Evolutionary conservation across 2,329 filamentous ascomycete species (phyloP).

Genomic region (Aspergillus luchuensis): DNA sequence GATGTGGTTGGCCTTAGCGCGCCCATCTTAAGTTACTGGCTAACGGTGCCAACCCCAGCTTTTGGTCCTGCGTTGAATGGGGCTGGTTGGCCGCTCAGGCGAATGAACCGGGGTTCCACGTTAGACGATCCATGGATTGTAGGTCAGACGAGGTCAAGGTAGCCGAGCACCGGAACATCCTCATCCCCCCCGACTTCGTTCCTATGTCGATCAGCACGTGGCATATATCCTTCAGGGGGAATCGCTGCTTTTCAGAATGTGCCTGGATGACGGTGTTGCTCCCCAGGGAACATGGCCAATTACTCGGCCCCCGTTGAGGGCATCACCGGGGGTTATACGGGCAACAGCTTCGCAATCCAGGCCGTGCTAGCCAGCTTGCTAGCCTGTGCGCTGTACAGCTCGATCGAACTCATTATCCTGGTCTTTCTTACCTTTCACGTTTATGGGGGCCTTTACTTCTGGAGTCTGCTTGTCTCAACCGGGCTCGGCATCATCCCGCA

Average conservation of each 20-base stretch:
- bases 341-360: conserved; percentile 36
- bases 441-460: conserved; percentile 53
- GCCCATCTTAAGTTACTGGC: neutral
- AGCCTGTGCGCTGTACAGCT: conserved; percentile 51
- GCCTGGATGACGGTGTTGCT: neutral
- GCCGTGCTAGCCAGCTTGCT: conserved; percentile 49
- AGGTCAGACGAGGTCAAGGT: neutral
- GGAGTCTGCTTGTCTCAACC: conserved; percentile 48
- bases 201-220: neutral
- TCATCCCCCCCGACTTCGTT: neutral
- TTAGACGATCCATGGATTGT: neutral
- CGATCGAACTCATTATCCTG: conserved; percentile 50
- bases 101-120: neutral
- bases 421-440: conserved; percentile 50
- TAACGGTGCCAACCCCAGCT: neutral
- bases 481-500: conserved; percentile 48
- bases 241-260: neutral
- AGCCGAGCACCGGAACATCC: neutral
- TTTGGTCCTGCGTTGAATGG: neutral
- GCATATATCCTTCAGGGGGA: neutral
- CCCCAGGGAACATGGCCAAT: conserved; percentile 5
- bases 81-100: neutral
- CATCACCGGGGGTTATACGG: conserved; percentile 38
- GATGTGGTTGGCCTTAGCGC: neutral
- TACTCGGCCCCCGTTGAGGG: conserved; percentile 25